Evolutionary conservation across 495 filamentous ascomycete genomes (phyloP).

Genomic region (Talaromyces stipitatus): DNA sequence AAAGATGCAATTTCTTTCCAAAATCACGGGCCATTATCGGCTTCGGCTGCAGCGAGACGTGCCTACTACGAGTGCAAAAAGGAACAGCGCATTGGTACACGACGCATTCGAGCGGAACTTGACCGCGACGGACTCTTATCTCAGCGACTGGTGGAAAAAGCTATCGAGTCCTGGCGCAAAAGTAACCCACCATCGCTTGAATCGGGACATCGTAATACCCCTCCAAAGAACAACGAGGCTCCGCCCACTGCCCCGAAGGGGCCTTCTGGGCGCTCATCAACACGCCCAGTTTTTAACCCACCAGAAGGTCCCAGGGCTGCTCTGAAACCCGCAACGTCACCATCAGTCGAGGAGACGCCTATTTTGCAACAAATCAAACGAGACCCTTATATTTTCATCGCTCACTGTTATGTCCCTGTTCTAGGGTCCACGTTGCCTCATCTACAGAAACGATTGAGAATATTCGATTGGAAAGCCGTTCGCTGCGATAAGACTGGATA

Average conservation of each 20-base stretch:
- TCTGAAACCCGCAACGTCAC: slow-evolving; percentile 38
- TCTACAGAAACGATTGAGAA: slow-evolving; percentile 76
- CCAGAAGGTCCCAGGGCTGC: slow-evolving; percentile 40
- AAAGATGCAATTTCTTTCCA: slow-evolving; percentile 58
- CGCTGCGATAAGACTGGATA: slow-evolving; percentile 79
- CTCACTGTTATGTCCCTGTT: slow-evolving; percentile 80
- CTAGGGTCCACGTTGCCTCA: slow-evolving; percentile 75
- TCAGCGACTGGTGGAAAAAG: slow-evolving; percentile 59
- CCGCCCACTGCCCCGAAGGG: slow-evolving; percentile 82
- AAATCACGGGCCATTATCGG: slow-evolving; percentile 46
- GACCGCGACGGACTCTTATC: slow-evolving; percentile 83
- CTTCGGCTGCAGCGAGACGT: slow-evolving; percentile 65
- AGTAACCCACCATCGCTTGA: slow-evolving; percentile 26
- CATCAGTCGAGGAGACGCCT: slow-evolving; percentile 50
- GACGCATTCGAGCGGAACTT: slow-evolving; percentile 69
- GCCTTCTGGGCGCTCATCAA: slow-evolving; percentile 58
- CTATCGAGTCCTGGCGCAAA: slow-evolving; percentile 56
- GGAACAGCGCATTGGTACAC: slow-evolving; percentile 65
- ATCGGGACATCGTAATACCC: slow-evolving; percentile 15
- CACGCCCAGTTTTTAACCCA: slow-evolving; percentile 28
- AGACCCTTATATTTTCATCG: slow-evolving; percentile 90
- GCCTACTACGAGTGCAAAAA: slow-evolving; percentile 55
- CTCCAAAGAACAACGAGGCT: slow-evolving; percentile 46
- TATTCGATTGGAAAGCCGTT: slow-evolving; percentile 68
- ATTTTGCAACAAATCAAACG: slow-evolving; percentile 61